These are phyloP conservation scores for Closterium sp. DNA, from an alignment of 139 green algal genomes.

Conservation along the genomic window DNA sequence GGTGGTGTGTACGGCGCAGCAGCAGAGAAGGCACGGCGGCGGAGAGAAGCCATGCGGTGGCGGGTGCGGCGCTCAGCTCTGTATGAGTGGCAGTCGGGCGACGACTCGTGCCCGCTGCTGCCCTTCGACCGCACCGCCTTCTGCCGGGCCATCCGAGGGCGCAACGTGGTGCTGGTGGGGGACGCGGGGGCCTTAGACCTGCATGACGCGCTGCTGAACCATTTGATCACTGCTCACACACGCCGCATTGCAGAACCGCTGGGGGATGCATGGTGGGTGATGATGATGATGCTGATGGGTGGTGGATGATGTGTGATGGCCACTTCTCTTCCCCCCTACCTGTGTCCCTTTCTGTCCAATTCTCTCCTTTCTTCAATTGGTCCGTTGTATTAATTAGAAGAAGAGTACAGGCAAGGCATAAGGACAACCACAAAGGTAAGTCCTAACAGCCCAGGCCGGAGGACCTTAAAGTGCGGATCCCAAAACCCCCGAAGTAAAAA, in stretches of 20 bases:
- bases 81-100: neutral
- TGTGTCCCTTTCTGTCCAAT: too few relatives aligned
- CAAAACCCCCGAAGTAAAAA: too few relatives aligned
- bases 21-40: neutral
- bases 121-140: neutral
- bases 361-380: too few relatives aligned
- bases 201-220: conserved; percentile 2
- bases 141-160: neutral
- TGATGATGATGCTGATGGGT: neutral
- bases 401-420: too few relatives aligned
- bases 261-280: neutral
- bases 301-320: neutral
- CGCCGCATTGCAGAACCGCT: neutral
- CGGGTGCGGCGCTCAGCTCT: neutral
- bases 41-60: neutral
- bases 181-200: neutral
- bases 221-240: neutral
- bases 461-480: too few relatives aligned
- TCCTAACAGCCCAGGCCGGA: too few relatives aligned
- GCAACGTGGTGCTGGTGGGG: neutral
- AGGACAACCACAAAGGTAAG: too few relatives aligned
- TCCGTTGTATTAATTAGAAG: too few relatives aligned
- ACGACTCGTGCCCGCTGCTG: neutral
- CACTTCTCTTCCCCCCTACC: too few relatives aligned
- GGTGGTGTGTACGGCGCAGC: neutral